These are phyloP conservation scores for Yarrowia yakushimensis DNA, from an alignment of 805 yeast species.

Conservation along the genomic window DNA sequence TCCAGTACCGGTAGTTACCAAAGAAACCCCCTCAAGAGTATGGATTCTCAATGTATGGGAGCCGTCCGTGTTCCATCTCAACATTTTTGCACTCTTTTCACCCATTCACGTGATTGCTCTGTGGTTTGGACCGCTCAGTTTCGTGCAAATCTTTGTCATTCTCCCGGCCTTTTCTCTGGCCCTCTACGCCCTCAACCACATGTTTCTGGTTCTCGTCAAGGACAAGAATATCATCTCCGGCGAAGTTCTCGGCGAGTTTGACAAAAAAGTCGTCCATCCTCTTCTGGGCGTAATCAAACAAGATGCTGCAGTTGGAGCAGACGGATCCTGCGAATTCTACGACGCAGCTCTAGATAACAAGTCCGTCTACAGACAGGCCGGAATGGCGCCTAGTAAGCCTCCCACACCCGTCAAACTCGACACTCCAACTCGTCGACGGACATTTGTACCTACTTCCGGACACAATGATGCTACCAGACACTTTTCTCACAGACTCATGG, in stretches of 20 bases:
- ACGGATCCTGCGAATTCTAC: constrained; percentile 33
- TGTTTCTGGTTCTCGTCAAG: constrained; percentile 47
- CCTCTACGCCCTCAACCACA: constrained; percentile 41
- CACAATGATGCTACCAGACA: no score
- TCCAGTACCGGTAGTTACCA: not conserved
- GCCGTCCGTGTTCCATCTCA: constrained; percentile 57
- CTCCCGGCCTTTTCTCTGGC: constrained; percentile 39
- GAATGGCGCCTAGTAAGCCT: not conserved
- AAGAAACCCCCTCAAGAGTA: not conserved
- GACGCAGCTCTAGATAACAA: constrained; percentile 32
- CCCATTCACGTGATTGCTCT: constrained; percentile 53
- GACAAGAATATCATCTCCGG: constrained; percentile 60
- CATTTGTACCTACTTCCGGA: not conserved
- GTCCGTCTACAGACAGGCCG: constrained; percentile 23
- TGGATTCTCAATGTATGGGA: constrained; percentile 66
- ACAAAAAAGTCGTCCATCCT: constrained; percentile 60
- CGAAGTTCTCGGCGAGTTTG: constrained; percentile 61
- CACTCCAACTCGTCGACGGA: constrained; percentile 6
- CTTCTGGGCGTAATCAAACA: constrained; percentile 48
- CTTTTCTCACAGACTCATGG: constrained; percentile 7
- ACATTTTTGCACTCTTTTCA: constrained; percentile 52
- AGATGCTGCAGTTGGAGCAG: constrained; percentile 52
- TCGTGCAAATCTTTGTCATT: constrained; percentile 40
- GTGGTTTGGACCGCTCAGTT: constrained; percentile 39
- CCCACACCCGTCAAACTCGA: constrained; percentile 4